Evolutionary conservation across 129 eudicot genomes (phyloP).

Genomic region (Solidago caesia): DNA sequence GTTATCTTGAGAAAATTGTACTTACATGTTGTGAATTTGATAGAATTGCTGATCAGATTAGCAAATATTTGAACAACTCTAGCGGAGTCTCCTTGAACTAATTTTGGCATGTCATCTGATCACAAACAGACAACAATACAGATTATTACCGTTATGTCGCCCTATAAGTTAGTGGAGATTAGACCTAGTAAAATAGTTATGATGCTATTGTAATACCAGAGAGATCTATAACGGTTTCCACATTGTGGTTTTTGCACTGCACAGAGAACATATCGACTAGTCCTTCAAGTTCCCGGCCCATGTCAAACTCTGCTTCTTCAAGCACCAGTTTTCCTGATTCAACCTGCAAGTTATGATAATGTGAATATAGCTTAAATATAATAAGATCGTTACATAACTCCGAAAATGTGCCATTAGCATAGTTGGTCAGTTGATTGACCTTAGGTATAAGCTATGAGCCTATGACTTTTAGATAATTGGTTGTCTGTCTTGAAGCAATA

Average conservation of each 20-base stretch:
- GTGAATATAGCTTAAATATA: not conserved
- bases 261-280: constrained; percentile 96
- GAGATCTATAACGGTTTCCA: constrained; percentile 87
- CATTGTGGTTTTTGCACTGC: constrained; percentile 88
- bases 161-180: not conserved
- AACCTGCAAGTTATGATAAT: constrained; percentile 47
- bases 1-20: constrained; percentile 13
- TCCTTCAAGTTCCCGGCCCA: constrained; percentile 92
- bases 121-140: constrained; percentile 20
- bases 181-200: constrained; percentile 7
- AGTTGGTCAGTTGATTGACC: not conserved
- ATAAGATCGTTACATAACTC: not conserved
- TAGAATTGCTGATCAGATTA: constrained; percentile 55
- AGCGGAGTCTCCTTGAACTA: constrained; percentile 90
- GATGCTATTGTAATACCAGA: constrained; percentile 49
- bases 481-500: no score
- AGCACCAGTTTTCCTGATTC: constrained; percentile 83
- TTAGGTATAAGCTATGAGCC: no score
- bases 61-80: constrained; percentile 93
- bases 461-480: no score
- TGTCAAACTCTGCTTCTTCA: constrained; percentile 41
- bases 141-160: not conserved
- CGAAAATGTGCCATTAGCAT: not conserved
- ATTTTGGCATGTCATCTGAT: constrained; percentile 85
- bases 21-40: constrained; percentile 60